Base-by-base conservation (phyloP, 2,329 filamentous ascomycete species). In the Mollisiaceae sp. region DNA sequence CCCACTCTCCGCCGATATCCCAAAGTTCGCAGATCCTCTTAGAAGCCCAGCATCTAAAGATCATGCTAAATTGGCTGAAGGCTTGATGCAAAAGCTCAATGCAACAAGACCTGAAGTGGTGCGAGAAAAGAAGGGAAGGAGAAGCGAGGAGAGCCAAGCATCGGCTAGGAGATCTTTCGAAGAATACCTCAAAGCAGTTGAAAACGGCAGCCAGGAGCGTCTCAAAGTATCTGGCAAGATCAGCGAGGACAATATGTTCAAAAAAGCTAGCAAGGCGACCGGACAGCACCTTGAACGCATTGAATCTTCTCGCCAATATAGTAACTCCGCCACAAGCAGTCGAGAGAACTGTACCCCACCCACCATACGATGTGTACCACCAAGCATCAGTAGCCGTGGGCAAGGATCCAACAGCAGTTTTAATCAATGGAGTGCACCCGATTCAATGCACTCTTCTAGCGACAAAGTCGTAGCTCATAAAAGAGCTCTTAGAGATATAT, bases 51-150 rank as follows among this genome's bases (percentile, higher is more conserved):
- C n/a, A 22, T 50, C 45, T 2, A 20, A 50, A 24, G 82, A 89
- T 64, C 87, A 85, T 65, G 82, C 87, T 45, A 82, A 84, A 41
- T 81, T 91, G 2, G 90, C 89, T 71, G 86, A 86, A 6, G 88
- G 87, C 1, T 77, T 91, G n/a, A 85, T 90, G 77, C 85, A 85
- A 67, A 80, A 82, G 39, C 75, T 87, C 50, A 76, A 80, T 11
- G 79, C 82, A 12, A 79, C 78, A 1, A 78, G 77, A 27, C 72
- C 73, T 8, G 65, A 71, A 47, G 57, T 67, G 36, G 73, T 69
- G n/a, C 67, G 69, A 20, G 45, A 50, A 20, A 50, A 12, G 11
- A 50, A 27, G n/a, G 20, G 45, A 22, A 18, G n/a, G 22, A 8
- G 5, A 24, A 50, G 22, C 45, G 45, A 50, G 45, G 45, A 50